phyloP scores from a whole-genome alignment of 2,329 filamentous ascomycete genomes.

The Penicillium occitanis region DNA sequence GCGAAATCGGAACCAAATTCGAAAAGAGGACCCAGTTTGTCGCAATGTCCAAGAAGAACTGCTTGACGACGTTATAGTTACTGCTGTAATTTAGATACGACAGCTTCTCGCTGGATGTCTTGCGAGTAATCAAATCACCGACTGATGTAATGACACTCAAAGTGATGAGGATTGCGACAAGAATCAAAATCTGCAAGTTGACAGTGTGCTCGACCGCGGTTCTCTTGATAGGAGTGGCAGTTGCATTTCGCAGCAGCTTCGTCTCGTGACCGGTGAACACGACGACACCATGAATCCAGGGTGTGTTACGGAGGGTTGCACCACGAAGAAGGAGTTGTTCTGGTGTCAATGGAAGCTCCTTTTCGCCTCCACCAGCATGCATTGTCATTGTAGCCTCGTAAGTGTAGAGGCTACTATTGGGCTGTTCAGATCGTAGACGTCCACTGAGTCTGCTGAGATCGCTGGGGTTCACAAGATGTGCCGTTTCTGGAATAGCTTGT shows the following conservation, averaged over 20 bases:
- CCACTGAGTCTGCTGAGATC: conserved; percentile 85
- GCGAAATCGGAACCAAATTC: conserved; percentile 91
- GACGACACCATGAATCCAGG: conserved; percentile 93
- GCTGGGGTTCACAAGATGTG: conserved; percentile 77
- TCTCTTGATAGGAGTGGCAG: conserved; percentile 93
- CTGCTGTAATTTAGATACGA: conserved; percentile 70
- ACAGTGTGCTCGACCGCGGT: conserved; percentile 94
- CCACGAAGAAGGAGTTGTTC: conserved; percentile 92
- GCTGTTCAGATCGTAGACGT: conserved; percentile 88
- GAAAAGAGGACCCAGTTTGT: conserved; percentile 99
- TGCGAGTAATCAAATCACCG: conserved; percentile 80
- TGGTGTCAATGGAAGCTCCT: conserved; percentile 82
- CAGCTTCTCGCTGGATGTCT: conserved; percentile 62
- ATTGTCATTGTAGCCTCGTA: conserved; percentile 96
- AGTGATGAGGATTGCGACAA: conserved; percentile 77
- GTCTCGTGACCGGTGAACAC: conserved; percentile 98
- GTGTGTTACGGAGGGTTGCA: conserved; percentile 90
- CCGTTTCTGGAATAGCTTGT: conserved; percentile 91
- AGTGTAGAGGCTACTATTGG: conserved; percentile 96
- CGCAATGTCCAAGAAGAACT: conserved; percentile 91
- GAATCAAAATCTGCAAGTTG: conserved; percentile 87
- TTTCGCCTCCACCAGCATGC: conserved; percentile 85
- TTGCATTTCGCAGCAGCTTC: conserved; percentile 98
- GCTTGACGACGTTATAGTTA: conserved; percentile 65
- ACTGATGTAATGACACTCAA: conserved; percentile 89